Evolutionary conservation across 768 basidiomycete species (phyloP).

Genomic region (Crassisporium funariophilum): DNA sequence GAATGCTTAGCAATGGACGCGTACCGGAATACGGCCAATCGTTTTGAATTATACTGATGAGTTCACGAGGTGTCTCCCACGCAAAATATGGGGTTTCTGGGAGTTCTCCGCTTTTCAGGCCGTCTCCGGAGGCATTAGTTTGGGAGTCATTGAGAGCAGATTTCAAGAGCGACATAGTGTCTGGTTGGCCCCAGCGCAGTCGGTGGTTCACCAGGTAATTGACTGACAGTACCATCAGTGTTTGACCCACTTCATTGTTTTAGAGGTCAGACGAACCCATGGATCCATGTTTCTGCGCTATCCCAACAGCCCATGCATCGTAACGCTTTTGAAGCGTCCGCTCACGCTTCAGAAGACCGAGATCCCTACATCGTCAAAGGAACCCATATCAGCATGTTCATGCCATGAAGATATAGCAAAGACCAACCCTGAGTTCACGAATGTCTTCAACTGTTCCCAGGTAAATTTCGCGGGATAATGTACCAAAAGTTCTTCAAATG

Average conservation of each 20-base stretch:
- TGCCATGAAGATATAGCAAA: not conserved
- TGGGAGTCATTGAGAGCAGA: slow-evolving; percentile 47
- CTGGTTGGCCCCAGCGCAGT: slow-evolving; percentile 75
- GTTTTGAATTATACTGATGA: slow-evolving; percentile 74
- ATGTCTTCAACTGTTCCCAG: slow-evolving; percentile 74
- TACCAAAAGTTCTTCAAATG: slow-evolving; percentile 61
- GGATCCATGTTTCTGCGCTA: slow-evolving; percentile 64
- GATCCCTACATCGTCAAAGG: slow-evolving; percentile 56
- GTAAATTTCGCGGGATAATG: slow-evolving; percentile 79
- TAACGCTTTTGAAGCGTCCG: slow-evolving; percentile 70
- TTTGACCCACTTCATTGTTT: not conserved
- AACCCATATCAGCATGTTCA: not conserved
- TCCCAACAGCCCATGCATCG: slow-evolving; percentile 53
- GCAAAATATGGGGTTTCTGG: slow-evolving; percentile 66
- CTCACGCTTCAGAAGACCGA: slow-evolving; percentile 79
- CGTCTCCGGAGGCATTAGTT: slow-evolving; percentile 1
- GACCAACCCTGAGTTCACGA: slow-evolving; percentile 77
- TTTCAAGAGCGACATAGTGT: slow-evolving; percentile 60
- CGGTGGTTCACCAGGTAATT: slow-evolving; percentile 71
- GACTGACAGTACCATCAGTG: slow-evolving; percentile 40
- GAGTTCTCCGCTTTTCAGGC: slow-evolving; percentile 33
- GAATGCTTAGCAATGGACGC: slow-evolving; percentile 10
- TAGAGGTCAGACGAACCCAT: slow-evolving; percentile 47
- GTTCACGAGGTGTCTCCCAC: slow-evolving; percentile 55
- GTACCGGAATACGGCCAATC: slow-evolving; percentile 90